Evolutionary conservation across 2,329 filamentous ascomycete genomes (phyloP), one percentile per base, ranked within the genome.

Genomic region (Aureobasidium sp.): DNA sequence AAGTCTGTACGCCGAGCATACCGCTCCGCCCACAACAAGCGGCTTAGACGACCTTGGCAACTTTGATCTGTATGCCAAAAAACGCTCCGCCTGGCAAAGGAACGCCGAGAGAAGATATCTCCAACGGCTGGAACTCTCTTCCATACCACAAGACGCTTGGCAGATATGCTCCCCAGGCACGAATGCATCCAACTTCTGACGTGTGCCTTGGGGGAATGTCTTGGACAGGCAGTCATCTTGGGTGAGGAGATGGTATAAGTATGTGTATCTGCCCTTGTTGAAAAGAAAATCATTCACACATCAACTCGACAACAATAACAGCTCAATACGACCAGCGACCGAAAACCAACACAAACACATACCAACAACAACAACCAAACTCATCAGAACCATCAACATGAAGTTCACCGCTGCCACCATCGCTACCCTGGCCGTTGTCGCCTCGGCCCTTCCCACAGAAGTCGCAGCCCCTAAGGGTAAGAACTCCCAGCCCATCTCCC

Each of bases 391-490:
- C 34, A 62, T 36, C 48, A 32, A 48, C 14, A 64, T 64, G 62
- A 64, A 61, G 50, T 64, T 62, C 55, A 60, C 60, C 32, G 45
- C 60, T 10, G 53, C 55, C n/a, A 58, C 60, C 29, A n/a, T 64
- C 21, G 54, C 50, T 39, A 37, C 60, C 9, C 27, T 62, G 29
- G 62, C 60, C 34, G 62, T 45, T 29, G 30, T 57, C 29, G 54
- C 50, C 30, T 36, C 62, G 34, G 62, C 62, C 9, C 29, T 62
- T 2, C 62, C 62, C 27, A 50, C 50, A 41, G 45, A 54, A 34
- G 41, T 57, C 30, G 55, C 42, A n/a, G 51, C 61, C 37, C 61
- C 61, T 14, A 61, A 60, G 36, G 61, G 61, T 62, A 42, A 54
- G 50, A 21, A 30, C 13, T 13, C 5, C 10, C 36, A 13, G 2